phyloP scores from a whole-genome alignment of 495 filamentous ascomycete species.

The Penicillium atrosanguineum region DNA sequence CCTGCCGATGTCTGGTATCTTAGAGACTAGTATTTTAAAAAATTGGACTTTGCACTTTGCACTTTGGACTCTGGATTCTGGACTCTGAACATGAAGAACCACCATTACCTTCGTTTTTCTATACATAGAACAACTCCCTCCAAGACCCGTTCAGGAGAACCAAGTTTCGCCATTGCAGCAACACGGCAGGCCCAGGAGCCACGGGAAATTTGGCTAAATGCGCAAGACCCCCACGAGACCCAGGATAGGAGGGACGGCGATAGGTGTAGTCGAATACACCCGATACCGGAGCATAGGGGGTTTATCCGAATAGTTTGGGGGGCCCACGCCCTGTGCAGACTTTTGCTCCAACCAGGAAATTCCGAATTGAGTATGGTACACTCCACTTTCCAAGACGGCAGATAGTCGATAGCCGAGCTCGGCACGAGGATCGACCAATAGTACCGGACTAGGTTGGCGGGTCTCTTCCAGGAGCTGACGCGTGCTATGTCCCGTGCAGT shows the following conservation, averaged over 20 bases:
- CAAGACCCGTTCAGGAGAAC: background rate
- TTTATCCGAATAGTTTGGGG: constrained; percentile 7
- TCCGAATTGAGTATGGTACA: background rate
- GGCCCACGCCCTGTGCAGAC: constrained; percentile 18
- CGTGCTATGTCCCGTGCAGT: constrained; percentile 35
- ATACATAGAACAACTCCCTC: constrained; percentile 5
- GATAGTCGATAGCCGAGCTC: constrained; percentile 51
- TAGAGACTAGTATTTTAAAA: too few species aligned
- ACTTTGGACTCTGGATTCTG: background rate
- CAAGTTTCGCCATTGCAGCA: background rate
- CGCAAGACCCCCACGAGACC: background rate
- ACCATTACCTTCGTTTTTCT: background rate
- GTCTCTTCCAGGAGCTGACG: constrained; percentile 37
- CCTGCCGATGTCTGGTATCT: constrained; percentile 18
- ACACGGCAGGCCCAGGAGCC: background rate
- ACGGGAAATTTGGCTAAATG: constrained; percentile 13
- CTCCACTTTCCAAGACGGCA: constrained; percentile 34
- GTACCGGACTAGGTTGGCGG: background rate
- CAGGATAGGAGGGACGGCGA: constrained; percentile 1
- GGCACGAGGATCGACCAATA: constrained; percentile 40
- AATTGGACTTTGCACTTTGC: too few species aligned
- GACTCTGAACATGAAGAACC: background rate
- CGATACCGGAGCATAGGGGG: constrained; percentile 24
- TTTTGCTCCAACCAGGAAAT: background rate
- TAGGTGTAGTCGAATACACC: constrained; percentile 15